Evolutionary conservation across 768 basidiomycete species (phyloP), one percentile per base, ranked within the genome.

Genomic region (Udeniomyces megalosporus): DNA sequence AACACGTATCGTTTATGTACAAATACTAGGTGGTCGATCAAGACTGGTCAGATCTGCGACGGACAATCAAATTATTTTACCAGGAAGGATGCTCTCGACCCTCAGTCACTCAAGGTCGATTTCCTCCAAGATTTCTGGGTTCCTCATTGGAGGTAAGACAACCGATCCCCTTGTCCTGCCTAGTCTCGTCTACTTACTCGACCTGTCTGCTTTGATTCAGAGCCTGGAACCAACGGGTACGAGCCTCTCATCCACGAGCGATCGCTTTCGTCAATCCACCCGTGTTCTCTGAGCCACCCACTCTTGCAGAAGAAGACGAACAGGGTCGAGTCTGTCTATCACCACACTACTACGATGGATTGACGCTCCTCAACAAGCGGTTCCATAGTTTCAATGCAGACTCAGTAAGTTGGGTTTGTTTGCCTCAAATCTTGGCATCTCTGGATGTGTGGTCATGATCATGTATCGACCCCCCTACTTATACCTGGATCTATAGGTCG

Each of bases 201-300:
- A 3, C 5, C 31, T 24, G 8, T 24, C 17, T 17, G 38, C 38
- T 42, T 42, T 17, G 17, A 8, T 42, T 42, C 38, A 42, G n/a
- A 32, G 20, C 20, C 32, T 54, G 31, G 15, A 22, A 34, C 31
- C 17, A 14, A 28, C 31, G 20, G 20, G 32, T 26, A 26, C 53
- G 31, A 48, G 11, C 6, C 6, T 10, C 15, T 35, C 72, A 73
- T 48, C 67, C 68, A 15, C 66, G 70, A 66, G 67, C 71, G 0
- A 72, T 73, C 62, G 67, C 67, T 32, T 73, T 72, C 61, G 66
- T 72, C 52, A 70, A 73, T 58, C 64, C 69, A 1, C 69, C 71
- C 0, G 72, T 73, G 1, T 68, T 73, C 53, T 62, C 66, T n/a
- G 48, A 34, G 12, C 71, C 71, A 0, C 72, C 72, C 0, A 50